Conservation (phyloP, 768 basidiomycete species). For the Hortiboletus campestris region DNA sequence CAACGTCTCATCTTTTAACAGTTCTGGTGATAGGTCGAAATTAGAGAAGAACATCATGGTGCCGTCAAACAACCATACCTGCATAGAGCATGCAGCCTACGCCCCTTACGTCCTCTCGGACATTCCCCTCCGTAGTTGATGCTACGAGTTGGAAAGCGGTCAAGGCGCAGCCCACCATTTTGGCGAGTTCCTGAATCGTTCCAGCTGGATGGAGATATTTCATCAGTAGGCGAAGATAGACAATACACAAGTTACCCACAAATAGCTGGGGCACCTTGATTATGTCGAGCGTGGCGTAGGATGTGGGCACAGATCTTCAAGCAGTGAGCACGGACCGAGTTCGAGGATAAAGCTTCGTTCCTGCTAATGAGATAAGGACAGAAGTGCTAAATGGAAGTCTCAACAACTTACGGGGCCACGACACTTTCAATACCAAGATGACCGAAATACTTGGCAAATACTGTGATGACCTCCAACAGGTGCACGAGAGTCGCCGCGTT, state of each 20-base stretch:
- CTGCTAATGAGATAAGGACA: constrained; percentile 4
- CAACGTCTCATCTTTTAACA: constrained; percentile 83
- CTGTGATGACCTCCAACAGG: constrained; percentile 65
- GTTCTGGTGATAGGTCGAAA: constrained; percentile 41
- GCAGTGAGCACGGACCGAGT: constrained; percentile 57
- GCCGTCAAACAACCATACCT: constrained; percentile 40
- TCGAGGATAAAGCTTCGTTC: constrained; percentile 33
- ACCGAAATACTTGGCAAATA: constrained; percentile 46
- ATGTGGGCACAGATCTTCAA: constrained; percentile 80
- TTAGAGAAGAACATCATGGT: neutral
- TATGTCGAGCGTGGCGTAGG: constrained; percentile 67
- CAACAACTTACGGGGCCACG: constrained; percentile 18
- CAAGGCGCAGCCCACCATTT: constrained; percentile 64
- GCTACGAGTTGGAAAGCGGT: constrained; percentile 60
- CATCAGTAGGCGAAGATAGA: constrained; percentile 9
- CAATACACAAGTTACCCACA: constrained; percentile 37
- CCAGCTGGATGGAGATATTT: constrained; percentile 42
- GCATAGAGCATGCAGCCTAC: constrained; percentile 78
- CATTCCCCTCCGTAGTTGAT: constrained; percentile 48
- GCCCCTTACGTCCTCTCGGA: constrained; percentile 74
- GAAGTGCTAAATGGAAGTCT: neutral
- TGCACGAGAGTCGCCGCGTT: constrained; percentile 66
- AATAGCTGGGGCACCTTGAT: constrained; percentile 47
- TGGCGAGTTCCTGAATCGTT: constrained; percentile 51
- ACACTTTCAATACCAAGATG: constrained; percentile 26